Conservation (phyloP, 192 early-diverging fungal genomes). For the Umbelopsis isabellina region DNA sequence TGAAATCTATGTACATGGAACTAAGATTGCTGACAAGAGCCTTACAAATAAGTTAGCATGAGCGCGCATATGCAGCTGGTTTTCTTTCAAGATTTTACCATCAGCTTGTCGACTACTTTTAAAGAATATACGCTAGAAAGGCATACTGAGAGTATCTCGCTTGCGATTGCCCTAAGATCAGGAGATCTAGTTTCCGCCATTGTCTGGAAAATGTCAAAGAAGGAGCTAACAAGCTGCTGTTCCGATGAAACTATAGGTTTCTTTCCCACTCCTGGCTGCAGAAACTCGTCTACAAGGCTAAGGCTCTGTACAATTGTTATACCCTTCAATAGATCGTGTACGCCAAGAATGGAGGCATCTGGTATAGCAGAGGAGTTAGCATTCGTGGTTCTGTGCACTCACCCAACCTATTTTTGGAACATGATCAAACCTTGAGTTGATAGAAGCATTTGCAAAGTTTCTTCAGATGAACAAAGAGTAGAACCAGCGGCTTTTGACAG, state of each 20-base stretch:
- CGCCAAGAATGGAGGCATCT: neutral
- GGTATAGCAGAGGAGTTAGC: neutral
- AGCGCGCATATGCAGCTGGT: too few species aligned
- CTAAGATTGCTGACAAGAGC: neutral
- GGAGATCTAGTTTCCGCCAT: neutral
- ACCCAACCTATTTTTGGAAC: too few species aligned
- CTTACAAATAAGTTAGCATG: neutral
- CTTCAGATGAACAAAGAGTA: too few species aligned
- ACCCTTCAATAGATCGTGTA: neutral
- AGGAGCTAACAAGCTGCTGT: neutral
- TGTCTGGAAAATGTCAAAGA: neutral
- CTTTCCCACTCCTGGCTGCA: neutral
- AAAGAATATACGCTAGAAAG: neutral
- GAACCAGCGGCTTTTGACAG: too few species aligned
- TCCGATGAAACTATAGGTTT: neutral
- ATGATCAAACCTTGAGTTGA: too few species aligned
- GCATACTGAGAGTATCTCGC: neutral
- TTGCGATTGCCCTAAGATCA: neutral
- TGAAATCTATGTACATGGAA: neutral
- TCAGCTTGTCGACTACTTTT: neutral
- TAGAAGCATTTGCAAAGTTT: too few species aligned
- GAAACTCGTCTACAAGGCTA: neutral
- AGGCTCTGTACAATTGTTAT: neutral
- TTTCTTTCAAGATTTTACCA: neutral
- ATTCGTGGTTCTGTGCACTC: too few species aligned